Conservation (phyloP, 23 red algal genomes). For the Chondrus crispus region DNA sequence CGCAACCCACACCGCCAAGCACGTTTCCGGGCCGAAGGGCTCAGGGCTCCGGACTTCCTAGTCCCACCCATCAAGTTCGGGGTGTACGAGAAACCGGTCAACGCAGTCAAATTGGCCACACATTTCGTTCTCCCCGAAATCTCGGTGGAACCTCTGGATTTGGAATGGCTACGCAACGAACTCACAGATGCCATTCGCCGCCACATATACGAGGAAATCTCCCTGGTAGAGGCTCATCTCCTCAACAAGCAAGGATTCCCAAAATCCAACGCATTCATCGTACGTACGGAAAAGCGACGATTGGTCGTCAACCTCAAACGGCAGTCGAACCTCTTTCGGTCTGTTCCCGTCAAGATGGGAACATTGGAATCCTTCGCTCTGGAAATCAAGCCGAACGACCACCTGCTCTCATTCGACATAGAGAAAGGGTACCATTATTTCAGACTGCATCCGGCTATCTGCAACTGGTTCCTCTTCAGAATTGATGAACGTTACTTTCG, state of each 20-base stretch:
- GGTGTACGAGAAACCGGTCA: not conserved
- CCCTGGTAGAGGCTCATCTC: not conserved
- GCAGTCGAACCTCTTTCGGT: conserved; percentile 5
- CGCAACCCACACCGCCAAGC: not conserved
- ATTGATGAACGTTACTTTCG: not conserved
- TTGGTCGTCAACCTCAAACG: not conserved
- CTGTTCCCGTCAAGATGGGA: not conserved
- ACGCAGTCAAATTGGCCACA: not conserved
- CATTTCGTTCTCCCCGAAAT: not conserved
- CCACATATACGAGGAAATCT: not conserved
- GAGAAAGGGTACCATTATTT: conserved; percentile 38
- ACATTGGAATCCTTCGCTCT: conserved; percentile 8
- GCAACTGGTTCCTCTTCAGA: conserved; percentile 50
- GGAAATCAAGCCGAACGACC: not conserved
- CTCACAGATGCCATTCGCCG: not conserved
- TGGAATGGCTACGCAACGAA: not conserved
- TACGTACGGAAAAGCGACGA: not conserved
- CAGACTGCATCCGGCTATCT: not conserved
- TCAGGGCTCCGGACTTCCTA: not conserved
- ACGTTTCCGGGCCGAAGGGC: not conserved
- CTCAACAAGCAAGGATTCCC: not conserved
- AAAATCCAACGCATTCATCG: not conserved
- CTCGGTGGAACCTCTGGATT: not conserved
- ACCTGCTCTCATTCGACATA: conserved; percentile 4
- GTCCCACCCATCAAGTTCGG: not conserved